Conservation (phyloP, 208 protist genomes). For the Vickermania spadyakhi region DNA sequence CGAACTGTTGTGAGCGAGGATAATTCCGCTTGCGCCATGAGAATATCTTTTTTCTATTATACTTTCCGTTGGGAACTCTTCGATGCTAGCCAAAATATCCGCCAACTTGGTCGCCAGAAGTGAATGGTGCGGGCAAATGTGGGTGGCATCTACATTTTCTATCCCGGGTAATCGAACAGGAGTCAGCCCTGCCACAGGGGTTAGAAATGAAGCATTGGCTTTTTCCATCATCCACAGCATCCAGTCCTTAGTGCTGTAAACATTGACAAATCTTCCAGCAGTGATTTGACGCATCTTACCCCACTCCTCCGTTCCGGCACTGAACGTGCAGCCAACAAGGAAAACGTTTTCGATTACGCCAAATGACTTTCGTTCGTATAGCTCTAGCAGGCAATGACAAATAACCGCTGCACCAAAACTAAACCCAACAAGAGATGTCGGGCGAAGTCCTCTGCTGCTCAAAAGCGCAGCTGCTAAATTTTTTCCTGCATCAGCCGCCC, state of each 20-base stretch:
- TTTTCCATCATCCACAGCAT: constrained; percentile 76
- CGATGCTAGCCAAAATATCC: constrained; percentile 25
- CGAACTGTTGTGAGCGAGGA: too few species aligned
- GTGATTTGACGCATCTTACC: constrained; percentile 43
- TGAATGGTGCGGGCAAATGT: constrained; percentile 42
- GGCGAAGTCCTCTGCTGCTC: constrained; percentile 54
- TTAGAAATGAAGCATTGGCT: constrained; percentile 49
- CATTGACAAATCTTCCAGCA: constrained; percentile 81
- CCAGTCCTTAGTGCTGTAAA: constrained; percentile 80
- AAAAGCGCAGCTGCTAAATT: constrained; percentile 70
- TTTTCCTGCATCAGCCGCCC: constrained; percentile 59
- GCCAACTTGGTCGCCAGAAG: constrained; percentile 48
- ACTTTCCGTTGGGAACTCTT: constrained; percentile 3
- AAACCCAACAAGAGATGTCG: constrained; percentile 82
- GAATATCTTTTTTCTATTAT: background rate
- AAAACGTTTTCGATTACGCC: constrained; percentile 82
- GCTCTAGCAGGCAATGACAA: constrained; percentile 65
- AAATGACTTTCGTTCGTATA: constrained; percentile 39
- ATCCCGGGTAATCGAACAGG: constrained; percentile 69
- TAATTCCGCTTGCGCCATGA: background rate
- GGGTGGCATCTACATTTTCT: constrained; percentile 75
- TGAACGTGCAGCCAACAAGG: constrained; percentile 60
- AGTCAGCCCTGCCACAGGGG: constrained; percentile 67
- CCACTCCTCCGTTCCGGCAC: constrained; percentile 49
- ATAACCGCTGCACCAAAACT: constrained; percentile 80